Base-by-base conservation (phyloP, 768 basidiomycete species). In the Mycena maculata region DNA sequence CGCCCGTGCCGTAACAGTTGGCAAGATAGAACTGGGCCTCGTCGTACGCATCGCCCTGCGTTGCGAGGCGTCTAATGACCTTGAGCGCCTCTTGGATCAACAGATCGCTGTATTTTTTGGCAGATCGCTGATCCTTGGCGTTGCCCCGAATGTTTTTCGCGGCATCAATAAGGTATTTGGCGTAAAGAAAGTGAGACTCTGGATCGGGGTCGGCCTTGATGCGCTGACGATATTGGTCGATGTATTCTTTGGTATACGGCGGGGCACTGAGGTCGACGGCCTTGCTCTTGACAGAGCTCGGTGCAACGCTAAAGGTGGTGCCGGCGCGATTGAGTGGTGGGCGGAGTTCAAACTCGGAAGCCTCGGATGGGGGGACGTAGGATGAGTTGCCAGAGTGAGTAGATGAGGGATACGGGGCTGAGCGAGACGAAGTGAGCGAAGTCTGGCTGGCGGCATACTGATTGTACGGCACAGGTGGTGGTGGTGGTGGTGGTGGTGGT, bases 21-120 rank as follows among this genome's bases (percentile, higher is more conserved):
- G 97, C 98, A 48, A 99, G 85, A 85, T 98, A 99, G 82, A 99
- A 99, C 77, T 99, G 97, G 15, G 98, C 97, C 74, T 99, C 98
- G 64, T 95, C 90, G 78, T 94, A 96, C 1, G 95, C 90, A 61
- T 95, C 90, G 23, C 92, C 93, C 77, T 95, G 93, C 9, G 95
- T 96, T 4, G 97, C 98, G 54, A 99, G 83, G 56, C 95, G 89
- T 69, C 97, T 92, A 67, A 99, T 87, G 56, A 95, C 92, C 79
- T 98, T 97, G 73, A 99, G 82, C 12, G 94, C 90, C 80, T 99
- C 98, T 57, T 84, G 85, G 54, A 99, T 86, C 41, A 99, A 87
- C 20, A 89, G 74, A 76, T 99, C 97, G 60, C 93, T 89, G 76
- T 96, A 99, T 78, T 93, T 96, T 77, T 94, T 91, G 4, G 94